Conservation (phyloP, 768 basidiomycete genomes). For the Xerocomus brunneocitrinus region DNA sequence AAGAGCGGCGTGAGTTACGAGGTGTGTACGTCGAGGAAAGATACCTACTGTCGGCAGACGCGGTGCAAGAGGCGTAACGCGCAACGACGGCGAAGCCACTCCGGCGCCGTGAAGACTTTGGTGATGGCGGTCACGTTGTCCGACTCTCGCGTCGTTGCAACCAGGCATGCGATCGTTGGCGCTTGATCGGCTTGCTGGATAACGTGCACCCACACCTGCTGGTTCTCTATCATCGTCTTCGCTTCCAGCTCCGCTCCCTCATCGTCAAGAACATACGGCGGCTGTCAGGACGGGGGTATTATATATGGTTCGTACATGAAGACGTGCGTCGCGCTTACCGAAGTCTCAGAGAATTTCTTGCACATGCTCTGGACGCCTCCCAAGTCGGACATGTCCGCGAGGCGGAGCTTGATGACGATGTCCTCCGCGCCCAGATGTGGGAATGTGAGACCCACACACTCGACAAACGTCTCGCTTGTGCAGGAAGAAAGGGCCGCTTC, state of each 20-base stretch:
- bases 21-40: not conserved
- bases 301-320: not conserved
- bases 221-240: conserved; percentile 38
- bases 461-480: conserved; percentile 38
- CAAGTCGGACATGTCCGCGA: conserved; percentile 31
- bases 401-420: conserved; percentile 28
- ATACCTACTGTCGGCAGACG: conserved; percentile 49
- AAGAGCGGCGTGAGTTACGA: not conserved
- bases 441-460: not conserved
- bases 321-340: conserved; percentile 39
- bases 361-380: conserved; percentile 43
- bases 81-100: conserved; percentile 47
- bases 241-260: conserved; percentile 50
- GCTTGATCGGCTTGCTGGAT: conserved; percentile 22
- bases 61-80: conserved; percentile 56
- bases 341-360: conserved; percentile 51
- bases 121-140: conserved; percentile 56
- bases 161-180: conserved; percentile 54
- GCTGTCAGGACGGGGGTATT: conserved; percentile 29
- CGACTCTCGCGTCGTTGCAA: conserved; percentile 60
- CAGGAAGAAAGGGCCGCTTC: conserved; percentile 55
- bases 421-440: conserved; percentile 1
- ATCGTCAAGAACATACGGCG: conserved; percentile 48
- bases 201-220: conserved; percentile 58
- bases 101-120: conserved; percentile 59